Percentiles rank a stretch among this genome's conserved stretches.
Evolutionary conservation across 441 rosid species (phyloP).

Genomic region (Biscutella laevigata): DNA sequence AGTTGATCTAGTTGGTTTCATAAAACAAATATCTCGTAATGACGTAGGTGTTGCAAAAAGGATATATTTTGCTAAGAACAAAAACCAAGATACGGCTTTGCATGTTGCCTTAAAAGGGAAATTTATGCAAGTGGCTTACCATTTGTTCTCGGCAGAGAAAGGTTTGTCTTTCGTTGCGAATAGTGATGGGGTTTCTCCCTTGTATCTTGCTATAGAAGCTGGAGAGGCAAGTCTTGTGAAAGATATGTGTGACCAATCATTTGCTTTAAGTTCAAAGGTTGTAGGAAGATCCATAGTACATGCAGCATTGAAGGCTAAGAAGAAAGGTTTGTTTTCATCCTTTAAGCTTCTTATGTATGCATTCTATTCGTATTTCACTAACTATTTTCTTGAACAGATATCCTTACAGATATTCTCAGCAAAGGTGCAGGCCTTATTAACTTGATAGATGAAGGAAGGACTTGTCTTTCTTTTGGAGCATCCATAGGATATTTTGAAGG

Average conservation of each 20-base stretch:
- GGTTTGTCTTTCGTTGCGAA: neutral
- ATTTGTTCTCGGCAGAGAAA: neutral
- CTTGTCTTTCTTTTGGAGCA: constrained; percentile 11
- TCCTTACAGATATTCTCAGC: neutral
- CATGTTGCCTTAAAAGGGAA: neutral
- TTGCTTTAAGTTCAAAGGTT: neutral
- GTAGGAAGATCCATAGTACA: neutral
- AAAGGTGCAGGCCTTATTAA: neutral
- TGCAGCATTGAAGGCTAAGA: constrained; percentile 8
- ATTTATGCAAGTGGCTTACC: neutral
- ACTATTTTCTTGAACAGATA: constrained; percentile 2
- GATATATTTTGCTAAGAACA: no score
- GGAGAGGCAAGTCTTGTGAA: neutral
- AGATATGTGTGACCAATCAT: neutral
- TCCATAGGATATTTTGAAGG: constrained; percentile 6
- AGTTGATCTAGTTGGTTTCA: no score
- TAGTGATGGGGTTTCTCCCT: neutral
- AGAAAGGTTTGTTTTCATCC: neutral
- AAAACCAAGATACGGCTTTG: neutral
- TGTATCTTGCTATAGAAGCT: constrained; percentile 5
- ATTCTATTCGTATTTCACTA: neutral
- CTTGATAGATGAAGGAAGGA: neutral
- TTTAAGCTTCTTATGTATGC: neutral
- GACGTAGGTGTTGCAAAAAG: no score
- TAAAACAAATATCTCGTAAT: no score